Base-by-base conservation (phyloP, 1,284 basidiomycete genomes). In the Meripilus lineatus region DNA sequence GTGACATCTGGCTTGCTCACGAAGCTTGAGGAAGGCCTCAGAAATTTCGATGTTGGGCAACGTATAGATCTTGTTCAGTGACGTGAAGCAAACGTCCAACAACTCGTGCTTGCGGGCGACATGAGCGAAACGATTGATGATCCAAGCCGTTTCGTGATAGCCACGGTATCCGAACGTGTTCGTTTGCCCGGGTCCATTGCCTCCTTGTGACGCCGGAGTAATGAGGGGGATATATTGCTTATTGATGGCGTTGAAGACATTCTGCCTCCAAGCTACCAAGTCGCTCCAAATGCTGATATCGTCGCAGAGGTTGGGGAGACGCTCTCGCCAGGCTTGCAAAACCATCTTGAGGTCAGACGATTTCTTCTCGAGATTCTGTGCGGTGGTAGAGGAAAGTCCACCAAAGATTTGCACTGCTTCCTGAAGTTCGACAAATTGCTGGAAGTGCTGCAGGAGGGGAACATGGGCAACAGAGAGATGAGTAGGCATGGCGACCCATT, bases 71-170 rank as follows among this genome's bases (percentile, higher is more conserved):
- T 93, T 97, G 62, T 91, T 96, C 54, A 99, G 74, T 1, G 90
- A 89, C 13, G 79, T 90, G 68, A 93, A 93, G 70, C 97, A 99
- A 42, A 97, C 95, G 42, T 99, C 95, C 41, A 94, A 77, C 8
- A 99, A 76, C 50, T 95, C 90, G 60, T 99, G 96, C 68, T 99
- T 97, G 48, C 96, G 79, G 21, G 97, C 95, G 44, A 98, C 93
- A 63, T 99, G 96, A n/a, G 97, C 97, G 61, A 99, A 99, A 7
- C 96, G 86, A 64, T 99, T 99, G 73, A 99, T 98, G 64, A 98
- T 99, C 97, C 96, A 99, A 3, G 96, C 96, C 0, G 94, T 99
- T 73, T 99, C 96, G 62, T 99, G 97, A 64, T 93, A 99, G n/a
- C 96, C 97, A 44, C 97, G 81, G 66, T 93, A 99, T 4, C 95